phyloP scores from a whole-genome alignment of 1,139 yeast genomes.

The Suhomyces coccinellae region DNA sequence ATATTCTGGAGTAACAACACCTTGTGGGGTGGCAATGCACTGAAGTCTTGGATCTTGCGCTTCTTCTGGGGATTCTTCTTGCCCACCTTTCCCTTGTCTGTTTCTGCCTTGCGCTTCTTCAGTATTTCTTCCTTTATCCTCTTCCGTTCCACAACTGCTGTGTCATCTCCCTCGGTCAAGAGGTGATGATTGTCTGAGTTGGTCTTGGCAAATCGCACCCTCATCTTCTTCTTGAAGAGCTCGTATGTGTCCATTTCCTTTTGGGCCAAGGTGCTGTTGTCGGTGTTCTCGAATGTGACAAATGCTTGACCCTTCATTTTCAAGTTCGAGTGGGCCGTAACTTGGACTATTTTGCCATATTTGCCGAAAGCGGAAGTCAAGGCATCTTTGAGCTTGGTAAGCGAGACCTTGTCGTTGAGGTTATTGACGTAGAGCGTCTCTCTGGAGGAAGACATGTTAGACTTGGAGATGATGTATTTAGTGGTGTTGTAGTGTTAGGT shows the following conservation, averaged over 20 bases:
- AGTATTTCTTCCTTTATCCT: conserved; percentile 8
- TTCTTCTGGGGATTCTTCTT: conserved; percentile 17
- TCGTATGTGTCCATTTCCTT: conserved; percentile 40
- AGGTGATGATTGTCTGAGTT: conserved; percentile 46
- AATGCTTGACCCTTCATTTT: conserved; percentile 86
- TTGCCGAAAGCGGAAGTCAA: conserved; percentile 43
- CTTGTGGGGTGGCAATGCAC: conserved; percentile 63
- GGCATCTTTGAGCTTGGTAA: conserved; percentile 48
- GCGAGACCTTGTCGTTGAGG: conserved; percentile 67
- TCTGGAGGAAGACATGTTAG: conserved; percentile 14
- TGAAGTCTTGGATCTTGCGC: conserved; percentile 28
- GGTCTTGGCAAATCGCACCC: conserved; percentile 40
- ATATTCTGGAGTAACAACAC: conserved; percentile 68
- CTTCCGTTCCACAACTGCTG: conserved; percentile 18
- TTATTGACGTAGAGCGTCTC: conserved; percentile 63
- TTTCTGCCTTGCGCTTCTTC: conserved; percentile 18
- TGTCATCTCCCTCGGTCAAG: conserved; percentile 16
- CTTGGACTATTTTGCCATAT: conserved; percentile 52
- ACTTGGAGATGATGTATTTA: neutral
- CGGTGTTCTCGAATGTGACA: conserved; percentile 54
- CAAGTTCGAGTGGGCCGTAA: conserved; percentile 62
- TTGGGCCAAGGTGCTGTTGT: conserved; percentile 53
- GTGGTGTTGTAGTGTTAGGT: neutral
- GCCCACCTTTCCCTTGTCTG: conserved; percentile 9
- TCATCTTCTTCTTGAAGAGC: conserved; percentile 58